phyloP scores from a whole-genome alignment of 768 basidiomycete species.

The Lentinus brumalis region DNA sequence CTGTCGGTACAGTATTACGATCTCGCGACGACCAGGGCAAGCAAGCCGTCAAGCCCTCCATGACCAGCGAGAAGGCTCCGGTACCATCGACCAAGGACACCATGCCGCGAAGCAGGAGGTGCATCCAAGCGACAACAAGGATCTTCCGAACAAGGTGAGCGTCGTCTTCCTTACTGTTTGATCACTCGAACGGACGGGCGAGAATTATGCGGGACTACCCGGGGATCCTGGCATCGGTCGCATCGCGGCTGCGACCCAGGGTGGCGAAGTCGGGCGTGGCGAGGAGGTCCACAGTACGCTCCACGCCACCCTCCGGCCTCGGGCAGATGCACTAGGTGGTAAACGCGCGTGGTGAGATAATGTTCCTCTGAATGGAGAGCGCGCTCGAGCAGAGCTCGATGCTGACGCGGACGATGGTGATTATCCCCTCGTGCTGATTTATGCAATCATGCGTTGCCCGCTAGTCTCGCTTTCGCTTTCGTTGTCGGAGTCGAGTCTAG shows the following conservation, averaged over 20 bases:
- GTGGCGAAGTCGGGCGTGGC: not conserved
- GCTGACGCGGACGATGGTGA: not conserved
- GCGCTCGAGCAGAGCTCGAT: conserved; percentile 3
- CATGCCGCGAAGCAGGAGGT: not conserved
- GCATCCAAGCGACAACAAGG: conserved; percentile 1
- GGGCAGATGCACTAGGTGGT: conserved; percentile 25
- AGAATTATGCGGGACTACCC: not conserved
- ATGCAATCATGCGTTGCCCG: not conserved
- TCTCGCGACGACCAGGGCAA: not conserved
- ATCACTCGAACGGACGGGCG: not conserved
- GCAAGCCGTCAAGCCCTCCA: not conserved
- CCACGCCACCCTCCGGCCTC: conserved; percentile 20
- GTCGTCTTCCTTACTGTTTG: not conserved
- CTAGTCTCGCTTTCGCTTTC: not conserved
- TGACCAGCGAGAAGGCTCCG: not conserved
- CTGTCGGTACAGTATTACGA: not conserved
- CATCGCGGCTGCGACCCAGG: not conserved
- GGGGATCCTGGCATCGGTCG: conserved; percentile 11
- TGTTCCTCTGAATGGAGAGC: not conserved
- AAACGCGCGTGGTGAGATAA: no score
- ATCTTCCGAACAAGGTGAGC: not conserved
- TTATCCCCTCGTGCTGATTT: not conserved
- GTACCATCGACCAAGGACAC: not conserved
- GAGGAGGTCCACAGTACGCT: conserved; percentile 15
- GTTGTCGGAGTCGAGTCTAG: no score